Evolutionary conservation across 768 basidiomycete genomes (phyloP), one percentile per base, ranked within the genome.

Genomic region (Macrolepiota dolichaula): DNA sequence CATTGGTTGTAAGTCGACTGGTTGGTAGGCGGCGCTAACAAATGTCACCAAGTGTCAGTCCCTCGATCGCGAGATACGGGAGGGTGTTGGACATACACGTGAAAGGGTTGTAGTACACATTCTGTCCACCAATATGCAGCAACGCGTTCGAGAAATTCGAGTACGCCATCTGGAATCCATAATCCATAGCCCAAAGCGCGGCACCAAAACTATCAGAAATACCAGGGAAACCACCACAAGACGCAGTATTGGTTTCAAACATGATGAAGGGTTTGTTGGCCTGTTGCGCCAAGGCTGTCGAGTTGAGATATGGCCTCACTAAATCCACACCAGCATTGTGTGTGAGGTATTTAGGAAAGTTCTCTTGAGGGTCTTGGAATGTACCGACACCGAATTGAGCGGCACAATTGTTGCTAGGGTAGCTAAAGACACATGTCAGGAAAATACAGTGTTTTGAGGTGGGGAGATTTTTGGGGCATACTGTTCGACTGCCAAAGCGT

Each of bases 161-260:
- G 50, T 76, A 81, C 3, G 85, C 87, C 81, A 87, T 80, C 68
- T 85, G 88, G 78, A 81, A 68, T 0, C 76, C 81, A 69, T 85
- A 86, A 68, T 89, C 87, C 62, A 86, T 66, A 11, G 76, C 83
- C 87, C 87, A 90, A 10, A 90, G 74, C 17, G 85, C 81, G 1
- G 82, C 86, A 3, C 83, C 86, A 63, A 85, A 90, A 56, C 76
- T 79, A 65, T 89, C 83, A 32, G 79, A 82, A 22, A 88, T 72
- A 1, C 87, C 88, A 17, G 81, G 73, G 68, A 88, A 86, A 6
- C 88, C 87, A 69, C 85, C 87, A 74, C 87, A 89, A 50, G 82
- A 83, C 7, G 86, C 86, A 0, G 83, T 83, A 66, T 89, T 89
- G 5, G 85, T 88, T 68, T 91, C 88, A 62, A 89, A 81, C 85